Conservation (phyloP, 805 yeast species). For the Metschnikowia matae region DNA sequence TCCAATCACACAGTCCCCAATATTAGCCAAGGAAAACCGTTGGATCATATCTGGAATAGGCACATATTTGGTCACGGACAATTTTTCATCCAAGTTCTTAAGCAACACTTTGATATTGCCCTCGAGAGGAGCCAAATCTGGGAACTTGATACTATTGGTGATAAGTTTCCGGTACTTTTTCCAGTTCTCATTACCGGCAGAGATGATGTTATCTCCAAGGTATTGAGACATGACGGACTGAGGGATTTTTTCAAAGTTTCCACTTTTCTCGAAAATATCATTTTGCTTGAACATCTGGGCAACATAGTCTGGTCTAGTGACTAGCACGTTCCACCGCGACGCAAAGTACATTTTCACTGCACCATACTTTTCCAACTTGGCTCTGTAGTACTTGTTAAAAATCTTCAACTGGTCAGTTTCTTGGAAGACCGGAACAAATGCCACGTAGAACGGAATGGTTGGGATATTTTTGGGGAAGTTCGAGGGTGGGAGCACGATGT, state of each 20-base stretch:
- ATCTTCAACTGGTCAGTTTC: conserved; percentile 47
- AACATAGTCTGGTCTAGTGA: conserved; percentile 45
- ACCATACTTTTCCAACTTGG: conserved; percentile 47
- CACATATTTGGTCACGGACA: conserved; percentile 5
- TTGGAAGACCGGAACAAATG: conserved; percentile 43
- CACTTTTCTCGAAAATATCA: conserved; percentile 51
- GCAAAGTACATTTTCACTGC: conserved; percentile 60
- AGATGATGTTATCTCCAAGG: conserved; percentile 58
- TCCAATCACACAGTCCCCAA: conserved; percentile 49
- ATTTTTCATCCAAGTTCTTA: conserved; percentile 16
- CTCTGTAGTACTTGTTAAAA: conserved; percentile 39
- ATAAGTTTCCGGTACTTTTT: conserved; percentile 42
- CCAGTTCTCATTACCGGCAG: conserved; percentile 56
- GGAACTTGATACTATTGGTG: conserved; percentile 48
- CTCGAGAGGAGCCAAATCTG: conserved; percentile 35
- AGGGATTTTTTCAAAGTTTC: conserved; percentile 57
- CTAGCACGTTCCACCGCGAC: conserved; percentile 57
- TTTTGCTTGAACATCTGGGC: conserved; percentile 47
- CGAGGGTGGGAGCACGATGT: conserved; percentile 43
- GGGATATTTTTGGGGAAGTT: conserved; percentile 53
- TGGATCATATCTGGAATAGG: conserved; percentile 38
- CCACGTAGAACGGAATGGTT: conserved; percentile 58
- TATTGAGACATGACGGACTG: conserved; percentile 50
- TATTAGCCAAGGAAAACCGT: conserved; percentile 44
- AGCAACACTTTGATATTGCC: conserved; percentile 37